phyloP scores from a whole-genome alignment of 805 yeast genomes.

The Suhomyces prunicola region DNA sequence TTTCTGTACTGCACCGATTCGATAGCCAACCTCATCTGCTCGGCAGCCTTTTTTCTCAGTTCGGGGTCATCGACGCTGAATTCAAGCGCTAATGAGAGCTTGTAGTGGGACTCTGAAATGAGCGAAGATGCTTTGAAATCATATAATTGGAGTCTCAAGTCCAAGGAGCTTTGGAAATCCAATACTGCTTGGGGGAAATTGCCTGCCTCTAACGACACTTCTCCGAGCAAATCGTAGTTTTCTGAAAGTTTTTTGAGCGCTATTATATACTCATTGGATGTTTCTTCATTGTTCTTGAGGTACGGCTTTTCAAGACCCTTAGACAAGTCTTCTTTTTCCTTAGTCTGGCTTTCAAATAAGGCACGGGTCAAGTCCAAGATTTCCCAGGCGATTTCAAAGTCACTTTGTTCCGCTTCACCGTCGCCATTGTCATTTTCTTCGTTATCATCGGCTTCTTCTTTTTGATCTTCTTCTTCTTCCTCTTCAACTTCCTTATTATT shows the following conservation, averaged over 20 bases:
- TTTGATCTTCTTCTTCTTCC: constrained; percentile 15
- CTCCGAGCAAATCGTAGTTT: constrained; percentile 78
- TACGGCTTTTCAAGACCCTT: constrained; percentile 21
- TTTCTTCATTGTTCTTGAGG: constrained; percentile 26
- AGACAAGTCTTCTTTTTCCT: constrained; percentile 12
- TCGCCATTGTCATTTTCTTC: constrained; percentile 21
- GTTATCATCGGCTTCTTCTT: constrained; percentile 16
- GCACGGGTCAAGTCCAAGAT: constrained; percentile 75
- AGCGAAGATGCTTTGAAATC: constrained; percentile 48
- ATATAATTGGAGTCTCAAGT: constrained; percentile 51
- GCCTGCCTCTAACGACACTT: constrained; percentile 85
- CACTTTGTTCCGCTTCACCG: constrained; percentile 54
- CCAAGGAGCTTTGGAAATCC: constrained; percentile 61
- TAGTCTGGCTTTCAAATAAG: constrained; percentile 49
- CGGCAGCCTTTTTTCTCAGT: constrained; percentile 49
- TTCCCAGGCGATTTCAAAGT: constrained; percentile 88
- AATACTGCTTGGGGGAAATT: constrained; percentile 74
- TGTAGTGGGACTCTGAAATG: constrained; percentile 77
- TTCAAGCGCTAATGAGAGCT: constrained; percentile 75
- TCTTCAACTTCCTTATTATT: constrained; percentile 11
- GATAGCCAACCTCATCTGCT: constrained; percentile 54
- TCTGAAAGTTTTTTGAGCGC: constrained; percentile 61
- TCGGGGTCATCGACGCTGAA: constrained; percentile 54
- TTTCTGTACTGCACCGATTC: constrained; percentile 35
- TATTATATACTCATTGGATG: constrained; percentile 31